Evolutionary conservation across 139 green algal species (phyloP).

Genomic region (Pseudopediastrum boryanum): DNA sequence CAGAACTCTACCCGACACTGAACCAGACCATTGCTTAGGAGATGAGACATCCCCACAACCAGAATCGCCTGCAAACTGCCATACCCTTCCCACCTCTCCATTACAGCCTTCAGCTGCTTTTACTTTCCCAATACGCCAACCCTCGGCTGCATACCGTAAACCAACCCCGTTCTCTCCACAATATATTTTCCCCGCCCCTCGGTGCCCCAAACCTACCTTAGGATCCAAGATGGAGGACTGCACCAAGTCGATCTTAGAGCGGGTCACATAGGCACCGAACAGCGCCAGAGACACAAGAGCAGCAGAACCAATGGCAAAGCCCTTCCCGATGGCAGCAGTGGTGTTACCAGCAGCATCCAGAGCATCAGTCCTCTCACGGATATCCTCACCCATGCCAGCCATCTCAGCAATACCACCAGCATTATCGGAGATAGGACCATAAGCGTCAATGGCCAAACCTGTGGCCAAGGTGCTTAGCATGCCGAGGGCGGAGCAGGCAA

Average conservation of each 20-base stretch:
- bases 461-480: constrained; percentile 96
- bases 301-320: constrained; percentile 97
- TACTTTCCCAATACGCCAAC: no score
- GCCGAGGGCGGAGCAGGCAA: constrained; percentile 94
- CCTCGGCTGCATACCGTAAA: no score
- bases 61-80: no score
- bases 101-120: no score
- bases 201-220: constrained; percentile 59
- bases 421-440: constrained; percentile 97
- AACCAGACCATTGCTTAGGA: no score
- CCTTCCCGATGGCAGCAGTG: constrained; percentile 97
- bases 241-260: constrained; percentile 79
- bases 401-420: constrained; percentile 98
- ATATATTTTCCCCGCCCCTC: no score
- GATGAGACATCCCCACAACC: no score
- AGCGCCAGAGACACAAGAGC: constrained; percentile 97
- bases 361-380: constrained; percentile 96
- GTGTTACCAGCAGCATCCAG: constrained; percentile 98
- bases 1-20: no score
- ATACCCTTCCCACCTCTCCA: no score
- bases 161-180: no score
- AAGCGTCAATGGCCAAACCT: constrained; percentile 95
- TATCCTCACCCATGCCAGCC: constrained; percentile 96
- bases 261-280: constrained; percentile 95
- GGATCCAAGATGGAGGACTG: constrained; percentile 93